These are phyloP conservation scores for Apiospora aurea DNA, from an alignment of 2,329 filamentous ascomycete species.

Conservation along the genomic window DNA sequence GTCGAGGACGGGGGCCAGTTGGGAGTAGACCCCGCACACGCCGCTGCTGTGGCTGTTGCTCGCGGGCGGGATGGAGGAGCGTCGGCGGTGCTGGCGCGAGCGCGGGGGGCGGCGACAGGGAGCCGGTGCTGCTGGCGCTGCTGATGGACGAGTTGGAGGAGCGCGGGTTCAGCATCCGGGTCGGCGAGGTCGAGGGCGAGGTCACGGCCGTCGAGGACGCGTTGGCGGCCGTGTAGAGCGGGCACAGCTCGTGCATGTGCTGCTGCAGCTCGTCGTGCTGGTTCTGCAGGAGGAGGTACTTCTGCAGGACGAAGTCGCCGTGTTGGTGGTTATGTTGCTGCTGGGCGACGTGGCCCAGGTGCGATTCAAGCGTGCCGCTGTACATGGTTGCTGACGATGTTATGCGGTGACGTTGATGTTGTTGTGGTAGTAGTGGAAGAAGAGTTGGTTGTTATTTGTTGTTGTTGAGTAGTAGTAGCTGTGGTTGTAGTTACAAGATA, in stretches of 20 bases:
- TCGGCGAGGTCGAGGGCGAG: constrained; percentile 66
- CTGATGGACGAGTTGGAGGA: constrained; percentile 46
- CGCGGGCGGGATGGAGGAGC: constrained; percentile 33
- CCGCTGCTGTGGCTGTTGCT: constrained; percentile 31
- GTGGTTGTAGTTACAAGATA: constrained; percentile 18
- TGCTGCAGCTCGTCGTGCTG: constrained; percentile 61
- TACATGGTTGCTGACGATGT: constrained; percentile 18
- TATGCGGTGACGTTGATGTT: constrained; percentile 19
- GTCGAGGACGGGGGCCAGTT: constrained; percentile 51
- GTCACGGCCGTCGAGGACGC: constrained; percentile 44
- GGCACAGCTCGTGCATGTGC: constrained; percentile 59
- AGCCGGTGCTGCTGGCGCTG: constrained; percentile 38
- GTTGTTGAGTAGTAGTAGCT: constrained; percentile 25
- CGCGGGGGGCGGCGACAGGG: constrained; percentile 37
- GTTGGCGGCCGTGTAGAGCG: constrained; percentile 39
- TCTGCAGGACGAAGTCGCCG: constrained; percentile 58
- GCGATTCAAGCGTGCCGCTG: constrained; percentile 16
- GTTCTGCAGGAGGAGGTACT: constrained; percentile 61
- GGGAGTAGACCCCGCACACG: constrained; percentile 30
- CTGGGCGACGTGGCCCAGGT: constrained; percentile 25
- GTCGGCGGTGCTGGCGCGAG: constrained; percentile 36
- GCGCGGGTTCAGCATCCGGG: constrained; percentile 60
- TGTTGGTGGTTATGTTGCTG: constrained; percentile 40
- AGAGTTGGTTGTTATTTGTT: neutral
- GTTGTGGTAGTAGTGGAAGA: neutral